Evolutionary conservation across 2,329 filamentous ascomycete genomes (phyloP).

Genomic region (Fusarium sp.): DNA sequence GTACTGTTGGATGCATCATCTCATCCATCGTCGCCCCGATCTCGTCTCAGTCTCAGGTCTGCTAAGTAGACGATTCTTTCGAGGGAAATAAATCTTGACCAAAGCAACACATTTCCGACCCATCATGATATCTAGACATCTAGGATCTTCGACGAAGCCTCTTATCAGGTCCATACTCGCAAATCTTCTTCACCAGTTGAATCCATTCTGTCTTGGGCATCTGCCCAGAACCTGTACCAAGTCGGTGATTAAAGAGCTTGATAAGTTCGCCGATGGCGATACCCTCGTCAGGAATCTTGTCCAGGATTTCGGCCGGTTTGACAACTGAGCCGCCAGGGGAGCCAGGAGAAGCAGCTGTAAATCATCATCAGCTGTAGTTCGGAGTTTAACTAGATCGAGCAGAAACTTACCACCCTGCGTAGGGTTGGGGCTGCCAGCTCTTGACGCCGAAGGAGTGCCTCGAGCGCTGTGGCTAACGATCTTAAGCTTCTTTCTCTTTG

Average conservation of each 20-base stretch:
- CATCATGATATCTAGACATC: constrained; percentile 5
- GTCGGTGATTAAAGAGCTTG: constrained; percentile 65
- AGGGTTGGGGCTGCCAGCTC: constrained; percentile 71
- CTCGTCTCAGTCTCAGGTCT: not conserved
- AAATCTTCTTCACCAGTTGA: constrained; percentile 68
- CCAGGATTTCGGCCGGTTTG: constrained; percentile 67
- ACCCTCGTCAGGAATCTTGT: constrained; percentile 66
- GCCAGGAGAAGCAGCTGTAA: constrained; percentile 52
- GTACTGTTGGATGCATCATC: not conserved
- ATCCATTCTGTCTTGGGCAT: constrained; percentile 70
- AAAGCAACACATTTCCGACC: constrained; percentile 9
- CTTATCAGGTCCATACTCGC: constrained; percentile 68
- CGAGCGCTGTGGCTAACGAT: constrained; percentile 62
- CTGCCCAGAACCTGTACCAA: constrained; percentile 64
- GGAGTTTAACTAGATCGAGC: not conserved
- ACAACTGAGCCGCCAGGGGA: constrained; percentile 56
- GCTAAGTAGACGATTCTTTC: not conserved
- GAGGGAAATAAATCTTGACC: constrained; percentile 16
- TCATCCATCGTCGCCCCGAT: constrained; percentile 9
- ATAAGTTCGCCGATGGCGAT: constrained; percentile 68
- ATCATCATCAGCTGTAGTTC: constrained; percentile 22
- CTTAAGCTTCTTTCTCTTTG: constrained; percentile 69
- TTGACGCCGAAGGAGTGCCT: constrained; percentile 70
- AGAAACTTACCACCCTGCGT: constrained; percentile 55
- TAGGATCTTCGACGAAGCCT: constrained; percentile 60